phyloP scores from a whole-genome alignment of 2,329 filamentous ascomycete species.

The Fusarium avenaceum region DNA sequence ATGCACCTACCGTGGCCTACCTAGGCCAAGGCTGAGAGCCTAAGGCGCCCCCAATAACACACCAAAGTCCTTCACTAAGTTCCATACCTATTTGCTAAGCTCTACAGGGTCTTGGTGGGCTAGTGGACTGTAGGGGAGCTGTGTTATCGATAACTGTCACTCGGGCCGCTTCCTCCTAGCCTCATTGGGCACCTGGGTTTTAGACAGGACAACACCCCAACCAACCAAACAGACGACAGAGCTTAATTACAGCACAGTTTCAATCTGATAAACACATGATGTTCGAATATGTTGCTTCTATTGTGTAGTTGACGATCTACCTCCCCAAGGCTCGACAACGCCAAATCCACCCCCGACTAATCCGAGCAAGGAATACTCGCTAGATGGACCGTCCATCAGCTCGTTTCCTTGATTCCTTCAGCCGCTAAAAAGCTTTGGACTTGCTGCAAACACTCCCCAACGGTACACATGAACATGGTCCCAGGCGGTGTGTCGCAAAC shows the following conservation, averaged over 20 bases:
- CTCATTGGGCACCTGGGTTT: constrained; percentile 4
- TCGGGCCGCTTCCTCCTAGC: constrained; percentile 24
- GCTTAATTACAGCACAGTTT: constrained; percentile 8
- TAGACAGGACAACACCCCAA: neutral
- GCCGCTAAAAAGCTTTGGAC: constrained; percentile 35
- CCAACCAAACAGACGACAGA: constrained; percentile 18
- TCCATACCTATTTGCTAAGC: neutral
- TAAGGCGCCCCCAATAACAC: constrained; percentile 16
- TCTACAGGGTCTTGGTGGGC: neutral
- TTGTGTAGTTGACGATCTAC: neutral
- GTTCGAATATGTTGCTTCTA: neutral
- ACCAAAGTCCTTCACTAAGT: neutral
- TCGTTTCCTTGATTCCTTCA: constrained; percentile 40
- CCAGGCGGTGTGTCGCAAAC: constrained; percentile 46
- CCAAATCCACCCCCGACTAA: constrained; percentile 21
- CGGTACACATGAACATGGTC: constrained; percentile 39
- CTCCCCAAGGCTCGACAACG: constrained; percentile 14
- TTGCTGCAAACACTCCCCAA: constrained; percentile 48
- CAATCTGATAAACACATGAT: neutral
- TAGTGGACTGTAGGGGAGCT: neutral
- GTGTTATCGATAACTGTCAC: constrained; percentile 34
- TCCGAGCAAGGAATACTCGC: constrained; percentile 27
- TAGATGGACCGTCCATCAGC: constrained; percentile 21
- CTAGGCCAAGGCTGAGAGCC: constrained; percentile 32
- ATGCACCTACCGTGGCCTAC: constrained; percentile 10